phyloP scores from a whole-genome alignment of 2,329 filamentous ascomycete genomes.

The Cadophora sp. region DNA sequence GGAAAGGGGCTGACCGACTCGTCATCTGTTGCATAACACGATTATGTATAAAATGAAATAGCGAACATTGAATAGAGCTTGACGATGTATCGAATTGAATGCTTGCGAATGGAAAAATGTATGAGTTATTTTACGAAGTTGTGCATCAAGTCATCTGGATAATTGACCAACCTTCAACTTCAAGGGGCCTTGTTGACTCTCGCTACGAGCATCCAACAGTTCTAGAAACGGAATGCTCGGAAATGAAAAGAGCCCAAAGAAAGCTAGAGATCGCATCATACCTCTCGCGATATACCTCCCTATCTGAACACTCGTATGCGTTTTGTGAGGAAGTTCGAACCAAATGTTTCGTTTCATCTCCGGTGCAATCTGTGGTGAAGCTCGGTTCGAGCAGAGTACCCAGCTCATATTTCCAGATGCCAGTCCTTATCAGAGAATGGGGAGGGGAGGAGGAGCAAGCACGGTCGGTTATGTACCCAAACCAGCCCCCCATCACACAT shows the following conservation, averaged over 20 bases:
- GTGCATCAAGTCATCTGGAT: no score
- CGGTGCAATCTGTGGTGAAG: constrained; percentile 2
- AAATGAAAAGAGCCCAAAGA: neutral
- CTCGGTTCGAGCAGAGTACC: neutral
- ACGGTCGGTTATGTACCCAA: neutral
- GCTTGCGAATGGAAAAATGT: no score
- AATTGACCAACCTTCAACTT: no score
- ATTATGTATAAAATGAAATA: no score
- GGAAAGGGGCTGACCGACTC: no score
- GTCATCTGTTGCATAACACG: no score
- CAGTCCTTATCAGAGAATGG: constrained; percentile 2
- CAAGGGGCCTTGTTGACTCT: no score
- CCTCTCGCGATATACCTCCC: neutral
- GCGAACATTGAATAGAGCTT: no score
- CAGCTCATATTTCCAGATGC: neutral
- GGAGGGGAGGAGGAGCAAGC: neutral
- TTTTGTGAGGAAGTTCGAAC: neutral
- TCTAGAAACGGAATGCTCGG: neutral
- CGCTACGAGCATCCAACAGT: no score
- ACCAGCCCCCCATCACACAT: no score
- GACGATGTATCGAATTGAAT: no score
- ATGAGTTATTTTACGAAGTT: no score
- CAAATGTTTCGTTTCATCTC: constrained; percentile 15
- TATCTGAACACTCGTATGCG: neutral
- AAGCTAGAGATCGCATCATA: neutral